Conservation (phyloP, 805 yeast genomes). For the Saccharomyces paradoxus region DNA sequence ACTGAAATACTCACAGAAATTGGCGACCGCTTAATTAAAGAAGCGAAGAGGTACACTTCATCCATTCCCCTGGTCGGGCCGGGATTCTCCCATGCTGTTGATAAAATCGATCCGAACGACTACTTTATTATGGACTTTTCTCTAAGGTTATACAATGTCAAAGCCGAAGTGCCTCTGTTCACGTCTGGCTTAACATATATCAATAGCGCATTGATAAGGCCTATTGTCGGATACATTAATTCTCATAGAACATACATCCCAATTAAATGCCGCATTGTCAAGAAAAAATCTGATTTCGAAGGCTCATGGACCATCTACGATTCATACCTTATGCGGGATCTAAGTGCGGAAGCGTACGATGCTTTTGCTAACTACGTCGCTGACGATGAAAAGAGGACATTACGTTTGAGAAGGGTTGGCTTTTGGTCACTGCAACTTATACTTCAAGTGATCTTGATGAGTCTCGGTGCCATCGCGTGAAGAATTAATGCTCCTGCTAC, state of each 20-base stretch:
- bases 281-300: slow-evolving; percentile 73
- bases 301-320: slow-evolving; percentile 97
- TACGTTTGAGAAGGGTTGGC: slow-evolving; percentile 74
- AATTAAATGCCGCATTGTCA: slow-evolving; percentile 71
- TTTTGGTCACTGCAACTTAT: slow-evolving; percentile 87
- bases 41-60: slow-evolving; percentile 35
- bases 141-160: slow-evolving; percentile 71
- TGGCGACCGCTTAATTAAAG: slow-evolving; percentile 40
- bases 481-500: not conserved
- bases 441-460: slow-evolving; percentile 73
- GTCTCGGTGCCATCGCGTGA: slow-evolving; percentile 64
- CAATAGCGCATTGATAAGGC: slow-evolving; percentile 85
- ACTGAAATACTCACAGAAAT: slow-evolving; percentile 44
- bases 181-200: slow-evolving; percentile 83
- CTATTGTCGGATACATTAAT: slow-evolving; percentile 92
- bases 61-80: not conserved
- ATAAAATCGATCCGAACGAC: slow-evolving; percentile 32
- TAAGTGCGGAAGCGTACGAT: slow-evolving; percentile 81
- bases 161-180: slow-evolving; percentile 83
- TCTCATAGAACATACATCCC: slow-evolving; percentile 85
- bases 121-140: slow-evolving; percentile 73
- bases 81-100: slow-evolving; percentile 2
- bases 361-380: slow-evolving; percentile 83
- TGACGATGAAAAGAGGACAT: slow-evolving; percentile 70
- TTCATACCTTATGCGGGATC: slow-evolving; percentile 81